Evolutionary conservation across 345 rosid genomes (phyloP).

Genomic region (Syzygium jambos): DNA sequence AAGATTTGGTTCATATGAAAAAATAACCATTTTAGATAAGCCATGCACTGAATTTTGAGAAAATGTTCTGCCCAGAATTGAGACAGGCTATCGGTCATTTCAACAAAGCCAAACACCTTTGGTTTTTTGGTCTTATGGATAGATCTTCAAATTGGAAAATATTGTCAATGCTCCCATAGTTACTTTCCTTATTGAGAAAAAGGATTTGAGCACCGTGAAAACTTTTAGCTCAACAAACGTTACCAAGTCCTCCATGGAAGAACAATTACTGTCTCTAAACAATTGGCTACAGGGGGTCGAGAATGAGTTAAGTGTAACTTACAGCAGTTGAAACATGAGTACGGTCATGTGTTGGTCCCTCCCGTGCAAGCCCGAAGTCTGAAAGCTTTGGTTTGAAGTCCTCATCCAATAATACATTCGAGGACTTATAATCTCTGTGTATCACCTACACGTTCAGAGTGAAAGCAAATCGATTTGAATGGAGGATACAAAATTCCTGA

Average conservation of each 20-base stretch:
- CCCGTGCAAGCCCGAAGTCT: slow-evolving; percentile 92
- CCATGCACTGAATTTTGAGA: background rate
- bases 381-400: slow-evolving; percentile 67
- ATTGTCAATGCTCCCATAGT: background rate
- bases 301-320: slow-evolving; percentile 17
- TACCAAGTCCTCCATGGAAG: background rate
- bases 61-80: background rate
- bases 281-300: background rate
- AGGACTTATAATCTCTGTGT: slow-evolving; percentile 72
- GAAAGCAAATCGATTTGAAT: background rate
- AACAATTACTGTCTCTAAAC: background rate
- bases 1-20: background rate
- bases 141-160: background rate
- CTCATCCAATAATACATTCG: slow-evolving; percentile 71
- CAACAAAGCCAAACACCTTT: background rate
- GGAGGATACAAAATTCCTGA: background rate
- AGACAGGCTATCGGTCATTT: background rate
- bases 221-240: background rate
- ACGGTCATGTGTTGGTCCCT: slow-evolving; percentile 67
- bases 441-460: slow-evolving; percentile 36
- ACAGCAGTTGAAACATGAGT: slow-evolving; percentile 90
- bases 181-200: background rate
- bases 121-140: background rate
- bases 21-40: background rate
- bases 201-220: background rate